Conservation (phyloP, 495 filamentous ascomycete genomes). For the Friedmanniomyces simplex region DNA sequence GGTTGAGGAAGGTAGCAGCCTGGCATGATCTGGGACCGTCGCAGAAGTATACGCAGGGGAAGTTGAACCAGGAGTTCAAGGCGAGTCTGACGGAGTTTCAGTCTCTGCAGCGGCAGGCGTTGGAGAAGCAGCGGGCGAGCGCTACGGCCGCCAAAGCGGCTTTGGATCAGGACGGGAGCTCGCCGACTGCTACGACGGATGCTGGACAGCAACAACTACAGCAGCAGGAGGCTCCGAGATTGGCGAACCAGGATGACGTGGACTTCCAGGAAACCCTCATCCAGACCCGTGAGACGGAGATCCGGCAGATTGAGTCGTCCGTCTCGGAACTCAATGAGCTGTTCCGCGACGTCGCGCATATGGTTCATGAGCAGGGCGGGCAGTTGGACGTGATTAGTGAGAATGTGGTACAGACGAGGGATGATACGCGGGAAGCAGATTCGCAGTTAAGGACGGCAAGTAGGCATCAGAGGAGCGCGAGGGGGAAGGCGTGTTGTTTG, state of each 20-base stretch:
- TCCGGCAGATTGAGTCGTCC: constrained; percentile 90
- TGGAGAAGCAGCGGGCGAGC: constrained; percentile 86
- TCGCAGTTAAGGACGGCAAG: constrained; percentile 71
- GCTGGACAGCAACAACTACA: constrained; percentile 41
- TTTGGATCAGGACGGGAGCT: constrained; percentile 38
- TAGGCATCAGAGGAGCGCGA: constrained; percentile 83
- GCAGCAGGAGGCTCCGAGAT: constrained; percentile 64
- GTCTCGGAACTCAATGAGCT: constrained; percentile 93
- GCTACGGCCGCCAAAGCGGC: constrained; percentile 68
- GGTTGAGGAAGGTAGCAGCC: constrained; percentile 76
- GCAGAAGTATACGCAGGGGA: constrained; percentile 90
- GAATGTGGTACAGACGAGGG: constrained; percentile 71
- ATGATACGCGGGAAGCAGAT: constrained; percentile 74
- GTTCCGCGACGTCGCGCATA: constrained; percentile 92
- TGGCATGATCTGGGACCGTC: constrained; percentile 91
- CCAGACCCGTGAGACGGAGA: constrained; percentile 89
- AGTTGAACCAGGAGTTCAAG: constrained; percentile 84
- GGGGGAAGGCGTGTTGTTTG: constrained; percentile 86
- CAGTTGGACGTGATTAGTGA: constrained; percentile 78
- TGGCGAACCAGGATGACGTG: constrained; percentile 89
- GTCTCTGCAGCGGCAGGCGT: constrained; percentile 68
- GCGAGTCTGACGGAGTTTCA: constrained; percentile 84
- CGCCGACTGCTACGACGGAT: neutral
- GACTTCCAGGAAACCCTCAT: constrained; percentile 96
- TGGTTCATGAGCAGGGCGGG: constrained; percentile 87